Base-by-base conservation (phyloP, 2,329 filamentous ascomycete species). In the Plectosphaerella sp. region DNA sequence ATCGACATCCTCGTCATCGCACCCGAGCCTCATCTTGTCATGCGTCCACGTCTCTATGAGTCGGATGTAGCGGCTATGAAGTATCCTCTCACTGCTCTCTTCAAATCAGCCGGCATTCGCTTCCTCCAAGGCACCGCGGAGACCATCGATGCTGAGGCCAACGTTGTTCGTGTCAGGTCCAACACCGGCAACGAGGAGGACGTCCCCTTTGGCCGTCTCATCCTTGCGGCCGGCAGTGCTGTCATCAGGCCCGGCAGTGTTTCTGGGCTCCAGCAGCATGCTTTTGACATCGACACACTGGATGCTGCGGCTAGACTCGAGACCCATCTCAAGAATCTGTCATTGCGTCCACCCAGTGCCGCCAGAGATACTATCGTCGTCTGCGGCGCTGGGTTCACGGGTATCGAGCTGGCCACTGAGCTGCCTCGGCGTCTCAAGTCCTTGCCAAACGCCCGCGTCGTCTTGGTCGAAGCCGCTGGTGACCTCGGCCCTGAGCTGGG, bases 161-260 rank as follows among this genome's bases (percentile, higher is more conserved):
- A 63, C 11, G 56, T 22, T 0, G 54, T 70, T 2, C 41, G 52
- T 1, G 50, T 58, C 11, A 46, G 20, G 20, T 54, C 54, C 7
- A 1, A 35, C 1, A 22, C 54, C 0, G 62, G 60, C 1, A 3
- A 7, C 1, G 14, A 47, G 1, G 50, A 56, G 3, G 56, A 20
- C 5, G 47, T 69, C 10, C 7, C 51, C 4, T 73, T 69, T 22
- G 59, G 66, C 48, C 61, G 67, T 2, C 62, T 73, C 3, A 56
- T 73, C 1, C 53, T 73, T 0, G 68, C 71, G 0, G 65, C 69
- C 0, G 70, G 71, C 2, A 72, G 70, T 45, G 45, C 54, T 3
- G 54, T 72, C 2, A 45, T 61, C 0, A 60, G 56, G 4, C 70
- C 71, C 0, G 47, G 50, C 0, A 57, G 12, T n/a, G 47, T 72